A percentile compares a stretch with the other conserved stretches of the same genome.
Conservation (phyloP, 768 basidiomycete genomes). For the Auriscalpium microsporum region DNA sequence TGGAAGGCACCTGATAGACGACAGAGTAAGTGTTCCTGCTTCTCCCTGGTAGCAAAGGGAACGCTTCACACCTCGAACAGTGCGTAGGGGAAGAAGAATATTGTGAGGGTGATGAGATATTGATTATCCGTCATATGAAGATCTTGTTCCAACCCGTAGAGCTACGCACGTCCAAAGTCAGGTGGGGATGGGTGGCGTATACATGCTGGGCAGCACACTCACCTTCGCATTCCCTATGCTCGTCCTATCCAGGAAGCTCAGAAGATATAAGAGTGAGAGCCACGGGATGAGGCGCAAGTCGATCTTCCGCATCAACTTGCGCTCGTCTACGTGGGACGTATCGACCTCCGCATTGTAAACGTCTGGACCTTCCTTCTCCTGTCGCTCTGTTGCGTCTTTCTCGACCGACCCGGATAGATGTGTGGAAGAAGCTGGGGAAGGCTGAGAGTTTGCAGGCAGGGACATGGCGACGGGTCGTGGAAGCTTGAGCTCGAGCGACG, state of each 20-base stretch:
- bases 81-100: slow-evolving; percentile 49
- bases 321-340: slow-evolving; percentile 55
- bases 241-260: slow-evolving; percentile 61
- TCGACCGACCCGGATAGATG: no score
- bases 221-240: slow-evolving; percentile 45
- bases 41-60: slow-evolving; percentile 5
- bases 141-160: slow-evolving; percentile 53
- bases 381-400: no score
- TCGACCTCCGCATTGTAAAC: slow-evolving; percentile 42
- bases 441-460: no score
- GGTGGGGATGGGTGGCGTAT: no score
- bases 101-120: slow-evolving; percentile 56
- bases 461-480: no score
- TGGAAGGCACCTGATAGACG: slow-evolving; percentile 49
- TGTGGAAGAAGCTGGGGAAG: no score
- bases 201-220: not conserved
- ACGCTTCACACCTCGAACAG: slow-evolving; percentile 49
- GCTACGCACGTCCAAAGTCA: slow-evolving; percentile 25
- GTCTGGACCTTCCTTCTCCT: no score
- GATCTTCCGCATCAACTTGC: slow-evolving; percentile 61
- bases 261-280: slow-evolving; percentile 67
- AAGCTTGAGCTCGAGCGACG: no score
- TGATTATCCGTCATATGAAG: slow-evolving; percentile 57
- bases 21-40: not conserved
- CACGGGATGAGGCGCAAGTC: slow-evolving; percentile 60